A percentile compares a stretch with the other conserved stretches of the same genome.
phyloP scores from a whole-genome alignment of 306 rosid species.

The Ormosia emarginata region DNA sequence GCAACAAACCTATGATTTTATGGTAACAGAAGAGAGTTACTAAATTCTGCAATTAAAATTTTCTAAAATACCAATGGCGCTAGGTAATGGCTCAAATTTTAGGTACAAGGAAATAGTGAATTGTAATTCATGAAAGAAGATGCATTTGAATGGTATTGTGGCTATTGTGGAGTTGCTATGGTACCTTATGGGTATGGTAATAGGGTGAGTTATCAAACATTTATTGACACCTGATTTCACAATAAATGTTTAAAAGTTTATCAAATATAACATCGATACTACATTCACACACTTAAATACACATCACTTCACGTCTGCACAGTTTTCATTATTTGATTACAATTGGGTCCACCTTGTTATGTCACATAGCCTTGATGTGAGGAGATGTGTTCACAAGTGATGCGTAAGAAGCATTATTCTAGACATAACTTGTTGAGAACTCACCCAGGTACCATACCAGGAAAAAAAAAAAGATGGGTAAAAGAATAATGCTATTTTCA shows the following conservation, averaged over 20 bases:
- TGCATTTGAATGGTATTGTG: background rate
- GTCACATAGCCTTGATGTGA: too few species aligned
- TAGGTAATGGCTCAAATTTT: background rate
- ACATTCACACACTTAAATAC: too few species aligned
- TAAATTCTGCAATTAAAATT: background rate
- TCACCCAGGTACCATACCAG: too few species aligned
- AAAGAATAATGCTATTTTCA: background rate
- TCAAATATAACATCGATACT: too few species aligned
- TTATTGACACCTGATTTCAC: background rate
- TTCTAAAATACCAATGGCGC: background rate
- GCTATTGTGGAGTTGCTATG: background rate
- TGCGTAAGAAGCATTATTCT: too few species aligned
- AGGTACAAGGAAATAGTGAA: background rate
- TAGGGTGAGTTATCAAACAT: background rate
- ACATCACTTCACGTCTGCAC: too few species aligned
- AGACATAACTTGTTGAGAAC: too few species aligned
- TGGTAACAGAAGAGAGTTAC: background rate
- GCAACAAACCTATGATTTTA: background rate
- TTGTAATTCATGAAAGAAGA: background rate
- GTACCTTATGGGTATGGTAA: background rate
- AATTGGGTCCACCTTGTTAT: too few species aligned
- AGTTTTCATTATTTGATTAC: too few species aligned
- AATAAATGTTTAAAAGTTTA: too few species aligned
- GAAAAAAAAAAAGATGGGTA: too few species aligned
- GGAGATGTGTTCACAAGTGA: too few species aligned